Base-by-base conservation (phyloP, 495 filamentous ascomycete genomes). In the Cercophora scortea region DNA sequence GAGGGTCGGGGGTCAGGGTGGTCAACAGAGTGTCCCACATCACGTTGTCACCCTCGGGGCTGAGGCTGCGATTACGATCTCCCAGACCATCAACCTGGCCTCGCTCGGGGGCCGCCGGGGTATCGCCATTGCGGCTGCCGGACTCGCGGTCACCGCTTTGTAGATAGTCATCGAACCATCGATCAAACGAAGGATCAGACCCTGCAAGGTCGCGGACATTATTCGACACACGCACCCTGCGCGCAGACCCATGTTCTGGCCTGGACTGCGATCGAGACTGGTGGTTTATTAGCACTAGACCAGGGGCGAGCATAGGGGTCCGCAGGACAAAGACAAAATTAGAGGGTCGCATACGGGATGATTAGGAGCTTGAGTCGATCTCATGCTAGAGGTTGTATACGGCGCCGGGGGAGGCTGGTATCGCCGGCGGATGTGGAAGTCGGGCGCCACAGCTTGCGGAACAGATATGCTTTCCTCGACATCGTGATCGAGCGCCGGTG, bases 11-110 rank as follows among this genome's bases (percentile, higher is more conserved):
- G 0, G 86, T 81, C 44, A 96, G 80, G 2, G 88, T 93, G 8
- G 78, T 84, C 50, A 88, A 76, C 54, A 95, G 77, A 9, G 83
- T 88, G 45, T 91, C 85, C 90, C 90, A 96, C 25, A n/a, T n/a
- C 15, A 77, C 74, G 47, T 78, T 76, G 47, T 82, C 82, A 35
- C 69, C 80, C 45, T 88, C 85, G 3, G 89, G 87, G 64, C 87
- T 91, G 47, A 87, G 71, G 61, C 89, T 94, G 41, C 89, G 80
- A 50, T 88, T 82, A 39, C 88, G 84, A 65, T 95, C 89, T 13
- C 89, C 90, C 32, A 95, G 76, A 12, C 90, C 90, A 71, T 92
- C 85, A 6, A 85, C 9, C 19, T 10, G 7, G 16, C 3, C 32
- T 10, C 32, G 17, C 15, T 49, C 39, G 11, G n/a, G 19, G 15